Conservation (phyloP, 331 rosid species). For the Rhamnella rubrinervis region DNA sequence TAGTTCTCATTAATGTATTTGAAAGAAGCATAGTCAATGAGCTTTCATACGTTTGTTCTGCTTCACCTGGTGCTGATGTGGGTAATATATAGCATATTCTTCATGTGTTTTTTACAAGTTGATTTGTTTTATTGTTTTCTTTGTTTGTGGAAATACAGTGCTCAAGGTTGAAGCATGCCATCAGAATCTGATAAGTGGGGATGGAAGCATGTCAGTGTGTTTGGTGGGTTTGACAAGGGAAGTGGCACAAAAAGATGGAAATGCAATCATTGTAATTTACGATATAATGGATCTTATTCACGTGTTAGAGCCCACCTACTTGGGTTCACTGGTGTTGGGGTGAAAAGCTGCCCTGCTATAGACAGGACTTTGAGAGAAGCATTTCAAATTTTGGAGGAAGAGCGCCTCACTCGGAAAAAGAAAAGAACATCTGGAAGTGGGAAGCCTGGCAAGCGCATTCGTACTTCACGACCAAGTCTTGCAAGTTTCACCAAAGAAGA, state of each 20-base stretch:
- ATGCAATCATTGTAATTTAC: conserved; percentile 57
- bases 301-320: conserved; percentile 67
- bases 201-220: conserved; percentile 62
- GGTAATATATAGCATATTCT: no score
- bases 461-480: conserved; percentile 31
- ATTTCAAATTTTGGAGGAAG: conserved; percentile 51
- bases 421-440: conserved; percentile 38
- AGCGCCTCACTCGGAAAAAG: conserved; percentile 38
- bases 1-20: not conserved
- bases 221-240: conserved; percentile 69
- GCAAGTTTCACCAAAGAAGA: conserved; percentile 46
- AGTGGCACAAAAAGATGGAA: conserved; percentile 64
- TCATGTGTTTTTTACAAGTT: conserved; percentile 2
- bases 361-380: conserved; percentile 47
- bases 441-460: conserved; percentile 38
- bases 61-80: conserved; percentile 1
- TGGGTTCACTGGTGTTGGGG: conserved; percentile 60
- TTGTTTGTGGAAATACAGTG: conserved; percentile 23
- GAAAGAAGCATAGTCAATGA: not conserved
- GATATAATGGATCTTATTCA: conserved; percentile 60
- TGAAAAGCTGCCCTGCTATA: conserved; percentile 55
- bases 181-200: conserved; percentile 58
- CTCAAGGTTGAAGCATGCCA: conserved; percentile 38
- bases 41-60: conserved; percentile 4
- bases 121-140: not conserved